Evolutionary conservation across 768 basidiomycete species (phyloP).

Genomic region (Boletus sp.): DNA sequence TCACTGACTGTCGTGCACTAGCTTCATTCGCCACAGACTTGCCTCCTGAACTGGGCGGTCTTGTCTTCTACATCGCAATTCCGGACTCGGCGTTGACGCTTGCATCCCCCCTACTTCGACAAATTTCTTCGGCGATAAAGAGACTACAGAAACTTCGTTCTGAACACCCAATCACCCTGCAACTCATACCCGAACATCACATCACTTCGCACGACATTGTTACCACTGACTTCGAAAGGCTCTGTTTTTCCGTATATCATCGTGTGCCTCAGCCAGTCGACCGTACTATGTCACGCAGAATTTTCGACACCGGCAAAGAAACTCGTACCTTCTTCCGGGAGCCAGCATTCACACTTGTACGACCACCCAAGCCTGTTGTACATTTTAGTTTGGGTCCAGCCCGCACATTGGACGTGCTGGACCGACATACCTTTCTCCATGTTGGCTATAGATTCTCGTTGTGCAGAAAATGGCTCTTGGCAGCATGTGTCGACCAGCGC

Average conservation of each 20-base stretch:
- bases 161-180: conserved; percentile 56
- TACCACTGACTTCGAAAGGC: conserved; percentile 38
- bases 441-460: conserved; percentile 67
- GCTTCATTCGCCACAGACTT: conserved; percentile 51
- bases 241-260: conserved; percentile 70
- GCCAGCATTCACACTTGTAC: conserved; percentile 62
- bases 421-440: conserved; percentile 66
- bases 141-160: conserved; percentile 50
- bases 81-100: conserved; percentile 62
- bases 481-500: conserved; percentile 72
- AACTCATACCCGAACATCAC: conserved; percentile 70
- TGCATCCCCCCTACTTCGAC: conserved; percentile 64
- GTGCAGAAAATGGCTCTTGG: conserved; percentile 76
- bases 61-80: conserved; percentile 69
- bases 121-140: conserved; percentile 62
- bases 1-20: conserved; percentile 23
- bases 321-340: conserved; percentile 57
- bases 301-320: conserved; percentile 41
- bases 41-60: conserved; percentile 35
- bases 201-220: conserved; percentile 38
- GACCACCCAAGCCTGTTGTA: conserved; percentile 37
- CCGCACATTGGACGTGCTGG: conserved; percentile 48
- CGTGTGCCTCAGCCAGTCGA: conserved; percentile 61
- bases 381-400: conserved; percentile 41
- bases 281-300: conserved; percentile 55